Base-by-base conservation (phyloP, 768 basidiomycete species). In the Amanita fuliginea region DNA sequence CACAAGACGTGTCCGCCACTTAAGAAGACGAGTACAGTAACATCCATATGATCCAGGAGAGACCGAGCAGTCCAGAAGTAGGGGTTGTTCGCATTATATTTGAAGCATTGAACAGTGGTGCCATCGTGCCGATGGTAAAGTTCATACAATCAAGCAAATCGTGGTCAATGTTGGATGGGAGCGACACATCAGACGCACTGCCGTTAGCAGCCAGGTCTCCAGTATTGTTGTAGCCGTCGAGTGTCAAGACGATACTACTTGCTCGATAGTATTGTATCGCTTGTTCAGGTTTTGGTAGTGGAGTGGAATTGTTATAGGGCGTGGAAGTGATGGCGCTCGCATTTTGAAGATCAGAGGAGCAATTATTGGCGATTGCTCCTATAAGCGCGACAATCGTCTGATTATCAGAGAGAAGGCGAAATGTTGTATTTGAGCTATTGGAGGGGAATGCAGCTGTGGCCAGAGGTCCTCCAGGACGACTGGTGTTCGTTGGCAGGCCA, bases 261-360 rank as follows among this genome's bases (percentile, higher is more conserved):
- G 79, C 76, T 26, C 83, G 78, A 57, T 80, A 86, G 60, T 85
- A 86, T 51, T 84, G 76, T n/a, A 83, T 55, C 0, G 71, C 73
- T 56, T 81, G 74, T 55, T 79, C 75, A 0, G 81, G 71, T 37
- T 60, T 60, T 14, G 72, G 69, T 28, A 64, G 53, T 1, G 55
- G 56, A 6, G 60, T 55, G 0, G 65, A 58, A 41, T 68, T 64
- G 13, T 65, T 59, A 49, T 67, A 72, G 3, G 62, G 42, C 1
- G 55, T 56, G 6, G 65, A 49, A 0, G 58, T 21, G 26, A 63
- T 56, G 6, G 60, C 51, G 21, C 48, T 53, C 2, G 61, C 51
- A 6, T 51, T 54, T 42, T 61, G 55, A 44, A 66, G 51, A 10
- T 55, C 54, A 11, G 59, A 57, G 1, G 57, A 45, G 54, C 78